Evolutionary conservation across 257 asterid species (phyloP), one percentile per base, ranked within the genome.

Genomic region (Jacaranda mimosifolia): DNA sequence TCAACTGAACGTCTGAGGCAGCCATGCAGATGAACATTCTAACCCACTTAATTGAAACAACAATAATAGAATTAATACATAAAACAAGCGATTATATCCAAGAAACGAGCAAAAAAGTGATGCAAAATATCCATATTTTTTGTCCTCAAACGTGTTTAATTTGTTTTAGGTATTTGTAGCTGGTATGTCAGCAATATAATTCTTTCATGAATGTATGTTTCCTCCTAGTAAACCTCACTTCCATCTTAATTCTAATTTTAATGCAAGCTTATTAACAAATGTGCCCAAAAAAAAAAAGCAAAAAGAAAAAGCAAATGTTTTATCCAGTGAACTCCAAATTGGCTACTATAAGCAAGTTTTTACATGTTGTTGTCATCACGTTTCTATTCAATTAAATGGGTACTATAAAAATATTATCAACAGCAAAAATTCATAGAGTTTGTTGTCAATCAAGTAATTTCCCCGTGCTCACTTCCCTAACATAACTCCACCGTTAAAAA

Each of bases 311-410:
- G 7, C 9, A 57, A 5, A 40, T 59, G 32, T 26, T 26, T 68
- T 12, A 67, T 67, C 42, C 35, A 21, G 40, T 7, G 35, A 68
- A 56, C 32, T 17, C n/a, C 14, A 40, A n/a, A 36, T 40, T 3
- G 5, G 45, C 69, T n/a, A 43, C 17, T 70, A 77, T 19, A 35
- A 7, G 46, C 19, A 73, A 60, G 48, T n/a, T 48, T 26, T 58
- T 68, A 69, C 48, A 60, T 36, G 70, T 49, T 26, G 75, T 49
- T 7, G 58, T 8, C 38, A 59, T 35, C 39, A 26, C 9, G 42
- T 59, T 17, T 32, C n/a, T 26, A 59, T 18, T 32, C 66, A 59
- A 32, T 21, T 9, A 59, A 59, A 59, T 26, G 66, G 57, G 19
- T 52, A 2, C 19, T 0, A 6, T n/a, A 52, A 15, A 52, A 52